Evolutionary conservation across 306 rosid species (phyloP).

Genomic region (Prinsepia uniflora): DNA sequence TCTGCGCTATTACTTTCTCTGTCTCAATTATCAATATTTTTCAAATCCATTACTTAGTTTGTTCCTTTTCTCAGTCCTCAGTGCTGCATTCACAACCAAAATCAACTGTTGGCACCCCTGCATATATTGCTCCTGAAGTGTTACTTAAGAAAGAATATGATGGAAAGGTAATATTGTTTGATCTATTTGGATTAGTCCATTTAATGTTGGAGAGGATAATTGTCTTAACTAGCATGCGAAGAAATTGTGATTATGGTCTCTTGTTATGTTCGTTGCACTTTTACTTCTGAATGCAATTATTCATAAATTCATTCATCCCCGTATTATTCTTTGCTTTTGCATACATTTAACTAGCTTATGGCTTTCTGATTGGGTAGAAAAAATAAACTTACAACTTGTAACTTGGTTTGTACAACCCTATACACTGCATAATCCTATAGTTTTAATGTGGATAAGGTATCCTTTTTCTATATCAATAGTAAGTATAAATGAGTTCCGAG

Average conservation of each 20-base stretch:
- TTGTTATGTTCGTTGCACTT: not conserved
- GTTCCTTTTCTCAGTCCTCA: constrained; percentile 60
- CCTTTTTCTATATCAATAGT: not conserved
- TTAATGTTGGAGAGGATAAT: not conserved
- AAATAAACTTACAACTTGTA: not conserved
- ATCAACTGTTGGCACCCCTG: constrained; percentile 97
- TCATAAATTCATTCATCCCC: not conserved
- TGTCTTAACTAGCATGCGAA: not conserved
- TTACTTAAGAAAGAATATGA: constrained; percentile 94
- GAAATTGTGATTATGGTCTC: not conserved
- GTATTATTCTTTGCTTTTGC: not conserved
- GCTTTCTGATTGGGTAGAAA: not conserved
- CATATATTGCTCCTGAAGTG: constrained; percentile 95
- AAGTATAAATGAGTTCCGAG: not conserved
- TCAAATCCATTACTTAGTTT: constrained; percentile 25
- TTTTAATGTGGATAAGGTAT: not conserved
- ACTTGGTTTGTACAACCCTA: constrained; percentile 10
- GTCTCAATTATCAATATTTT: not conserved
- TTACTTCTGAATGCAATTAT: not conserved
- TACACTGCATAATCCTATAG: not conserved
- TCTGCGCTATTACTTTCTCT: not conserved
- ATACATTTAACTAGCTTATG: not conserved
- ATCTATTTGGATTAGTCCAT: not conserved
- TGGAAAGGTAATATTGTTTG: constrained; percentile 70
- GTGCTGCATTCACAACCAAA: constrained; percentile 96